Evolutionary conservation across 1,284 basidiomycete species (phyloP).

Genomic region (Exobasidium cylindrosporum): DNA sequence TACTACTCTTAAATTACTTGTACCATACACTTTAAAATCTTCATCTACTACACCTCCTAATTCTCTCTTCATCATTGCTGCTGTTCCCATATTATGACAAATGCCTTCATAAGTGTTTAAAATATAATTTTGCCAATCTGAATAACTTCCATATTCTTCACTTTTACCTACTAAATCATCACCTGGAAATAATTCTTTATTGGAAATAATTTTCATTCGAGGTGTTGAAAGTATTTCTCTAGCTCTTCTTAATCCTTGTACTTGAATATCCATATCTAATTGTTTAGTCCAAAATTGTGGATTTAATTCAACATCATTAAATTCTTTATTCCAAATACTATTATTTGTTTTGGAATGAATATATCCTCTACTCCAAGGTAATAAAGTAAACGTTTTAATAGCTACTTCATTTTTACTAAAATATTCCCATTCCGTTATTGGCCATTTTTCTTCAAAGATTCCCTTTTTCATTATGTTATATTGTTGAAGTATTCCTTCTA

Average conservation of each 20-base stretch:
- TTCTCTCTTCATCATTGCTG: slow-evolving; percentile 8
- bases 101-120: neutral
- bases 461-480: slow-evolving; percentile 26
- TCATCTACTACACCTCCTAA: slow-evolving; percentile 61
- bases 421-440: slow-evolving; percentile 28
- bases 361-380: slow-evolving; percentile 5
- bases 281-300: neutral
- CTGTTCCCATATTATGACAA: slow-evolving; percentile 3
- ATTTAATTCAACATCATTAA: slow-evolving; percentile 1
- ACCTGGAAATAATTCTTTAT: neutral
- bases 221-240: neutral
- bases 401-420: neutral
- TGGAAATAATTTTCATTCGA: neutral
- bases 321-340: slow-evolving; percentile 3
- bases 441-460: slow-evolving; percentile 33
- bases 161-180: neutral
- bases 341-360: slow-evolving; percentile 1
- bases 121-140: slow-evolving; percentile 1
- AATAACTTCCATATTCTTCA: neutral
- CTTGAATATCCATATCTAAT: slow-evolving; percentile 7
- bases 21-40: slow-evolving; percentile 53
- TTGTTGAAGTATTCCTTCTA: slow-evolving; percentile 29
- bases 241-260: neutral
- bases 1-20: slow-evolving; percentile 38
- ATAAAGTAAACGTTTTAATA: neutral